Evolutionary conservation across 1,139 yeast genomes (phyloP).

Genomic region (Suhomyces ambrosiae): DNA sequence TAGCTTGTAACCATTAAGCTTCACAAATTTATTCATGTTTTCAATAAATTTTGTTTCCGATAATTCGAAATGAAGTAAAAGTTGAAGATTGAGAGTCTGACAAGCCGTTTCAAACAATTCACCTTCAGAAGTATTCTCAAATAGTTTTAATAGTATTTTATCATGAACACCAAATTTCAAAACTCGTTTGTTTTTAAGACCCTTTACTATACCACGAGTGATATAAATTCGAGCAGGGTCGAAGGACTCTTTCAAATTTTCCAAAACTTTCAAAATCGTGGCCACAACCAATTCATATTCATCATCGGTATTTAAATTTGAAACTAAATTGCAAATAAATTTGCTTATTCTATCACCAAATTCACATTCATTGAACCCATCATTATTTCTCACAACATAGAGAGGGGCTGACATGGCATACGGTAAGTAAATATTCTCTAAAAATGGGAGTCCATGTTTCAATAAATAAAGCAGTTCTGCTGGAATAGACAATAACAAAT

Average conservation of each 20-base stretch:
- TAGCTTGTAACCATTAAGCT: constrained; percentile 40
- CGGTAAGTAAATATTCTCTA: constrained; percentile 59
- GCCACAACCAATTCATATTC: constrained; percentile 23
- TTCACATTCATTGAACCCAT: constrained; percentile 44
- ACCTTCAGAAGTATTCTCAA: constrained; percentile 62
- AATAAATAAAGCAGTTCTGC: constrained; percentile 51
- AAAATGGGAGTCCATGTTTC: constrained; percentile 46
- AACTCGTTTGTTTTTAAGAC: constrained; percentile 36
- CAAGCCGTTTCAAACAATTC: constrained; percentile 51
- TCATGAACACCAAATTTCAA: constrained; percentile 34
- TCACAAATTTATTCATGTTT: constrained; percentile 42
- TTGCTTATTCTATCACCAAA: constrained; percentile 56
- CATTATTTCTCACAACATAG: constrained; percentile 42
- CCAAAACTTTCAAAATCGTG: constrained; percentile 49
- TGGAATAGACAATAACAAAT: constrained; percentile 58
- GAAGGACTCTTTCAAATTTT: constrained; percentile 53
- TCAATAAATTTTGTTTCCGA: constrained; percentile 29
- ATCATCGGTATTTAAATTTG: constrained; percentile 33
- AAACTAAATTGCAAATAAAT: constrained; percentile 52
- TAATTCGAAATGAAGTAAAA: constrained; percentile 38
- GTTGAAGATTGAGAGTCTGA: constrained; percentile 53
- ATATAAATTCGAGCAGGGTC: constrained; percentile 74
- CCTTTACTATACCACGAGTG: constrained; percentile 57
- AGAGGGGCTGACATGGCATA: constrained; percentile 67
- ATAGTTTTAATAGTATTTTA: constrained; percentile 43